Base-by-base conservation (phyloP, 2,329 filamentous ascomycete genomes). In the Metarhizium robertsii region DNA sequence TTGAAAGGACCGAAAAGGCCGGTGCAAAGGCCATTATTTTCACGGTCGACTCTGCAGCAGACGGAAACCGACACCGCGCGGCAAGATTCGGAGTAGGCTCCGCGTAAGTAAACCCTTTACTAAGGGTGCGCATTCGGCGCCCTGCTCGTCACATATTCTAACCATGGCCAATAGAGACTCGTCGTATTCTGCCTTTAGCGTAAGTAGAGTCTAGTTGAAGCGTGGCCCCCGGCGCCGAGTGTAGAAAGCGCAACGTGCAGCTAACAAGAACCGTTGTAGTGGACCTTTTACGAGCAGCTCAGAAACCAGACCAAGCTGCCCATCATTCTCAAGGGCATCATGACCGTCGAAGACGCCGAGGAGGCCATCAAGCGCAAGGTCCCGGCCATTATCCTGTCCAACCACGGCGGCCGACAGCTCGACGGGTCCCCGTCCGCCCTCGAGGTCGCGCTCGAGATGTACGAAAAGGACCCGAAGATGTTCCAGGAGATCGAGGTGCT, bases 321-420 rank as follows among this genome's bases (percentile, higher is more conserved):
- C 45, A 64, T 74, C 54, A 67, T 74, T 52, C 63, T 73, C 58
- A 74, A 74, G 65, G 72, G 72, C 14, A 71, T 75, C 52, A 65
- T 64, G 43, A 68, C 63, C 43, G 69, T 69, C 4, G 66, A 66
- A 8, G 70, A 74, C 25, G 72, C 70, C 29, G 59, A 64, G 51
- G 61, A 67, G 3, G 71, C 71, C 47, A 62, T 69, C 48, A 58
- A 69, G 60, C 56, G 68, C 57, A 60, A 60, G 20, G 66, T 61
- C 14, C 61, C 63, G 3, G 71, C 69, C 53, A 73, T 73, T 52
- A 63, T 73, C 50, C 65, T 75, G 46, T 74, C 71, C 54, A 75
- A 75, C 65, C 73, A 75, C 64, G 73, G 73, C 50, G 71, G 69
- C 16, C 68, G 73, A 30, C 71, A 74, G 63, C 66, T 75, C 38